phyloP scores from a whole-genome alignment of 768 basidiomycete genomes.

The Leccinum boreale region DNA sequence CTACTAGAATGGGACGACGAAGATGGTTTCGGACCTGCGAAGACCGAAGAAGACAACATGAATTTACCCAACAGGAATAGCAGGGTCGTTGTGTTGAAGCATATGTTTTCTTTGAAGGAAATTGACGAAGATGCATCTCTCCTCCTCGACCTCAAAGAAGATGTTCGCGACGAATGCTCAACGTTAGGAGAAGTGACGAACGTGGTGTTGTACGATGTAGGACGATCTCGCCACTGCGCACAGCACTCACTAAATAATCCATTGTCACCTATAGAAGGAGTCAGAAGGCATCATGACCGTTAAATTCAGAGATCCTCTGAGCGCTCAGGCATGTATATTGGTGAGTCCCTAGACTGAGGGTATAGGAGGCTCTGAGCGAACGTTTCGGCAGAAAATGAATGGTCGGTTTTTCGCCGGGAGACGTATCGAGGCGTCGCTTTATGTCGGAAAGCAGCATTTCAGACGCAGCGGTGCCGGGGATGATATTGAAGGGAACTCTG shows the following conservation, averaged over 20 bases:
- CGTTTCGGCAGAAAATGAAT: constrained; percentile 76
- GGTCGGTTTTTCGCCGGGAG: constrained; percentile 88
- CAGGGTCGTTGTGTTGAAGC: constrained; percentile 88
- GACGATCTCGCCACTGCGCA: constrained; percentile 27
- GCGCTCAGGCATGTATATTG: constrained; percentile 89
- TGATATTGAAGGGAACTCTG: constrained; percentile 59
- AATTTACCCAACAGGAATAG: constrained; percentile 49
- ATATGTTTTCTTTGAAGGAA: constrained; percentile 90
- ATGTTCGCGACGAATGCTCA: constrained; percentile 92
- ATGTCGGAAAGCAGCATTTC: constrained; percentile 79
- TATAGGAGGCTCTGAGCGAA: not conserved
- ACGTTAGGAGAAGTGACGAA: constrained; percentile 93
- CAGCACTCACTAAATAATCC: constrained; percentile 2
- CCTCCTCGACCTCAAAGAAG: constrained; percentile 91
- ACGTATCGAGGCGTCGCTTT: constrained; percentile 77
- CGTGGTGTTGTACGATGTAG: constrained; percentile 90
- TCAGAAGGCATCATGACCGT: constrained; percentile 93
- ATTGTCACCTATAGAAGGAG: constrained; percentile 62
- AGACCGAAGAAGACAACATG: constrained; percentile 51
- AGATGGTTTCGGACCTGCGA: constrained; percentile 81
- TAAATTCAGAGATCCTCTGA: constrained; percentile 89
- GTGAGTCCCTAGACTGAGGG: constrained; percentile 42
- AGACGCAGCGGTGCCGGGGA: constrained; percentile 68
- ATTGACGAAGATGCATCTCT: constrained; percentile 83
- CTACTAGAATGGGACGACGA: constrained; percentile 92